Base-by-base conservation (phyloP, 2,329 filamentous ascomycete genomes). In the Aspergillus cejpii region DNA sequence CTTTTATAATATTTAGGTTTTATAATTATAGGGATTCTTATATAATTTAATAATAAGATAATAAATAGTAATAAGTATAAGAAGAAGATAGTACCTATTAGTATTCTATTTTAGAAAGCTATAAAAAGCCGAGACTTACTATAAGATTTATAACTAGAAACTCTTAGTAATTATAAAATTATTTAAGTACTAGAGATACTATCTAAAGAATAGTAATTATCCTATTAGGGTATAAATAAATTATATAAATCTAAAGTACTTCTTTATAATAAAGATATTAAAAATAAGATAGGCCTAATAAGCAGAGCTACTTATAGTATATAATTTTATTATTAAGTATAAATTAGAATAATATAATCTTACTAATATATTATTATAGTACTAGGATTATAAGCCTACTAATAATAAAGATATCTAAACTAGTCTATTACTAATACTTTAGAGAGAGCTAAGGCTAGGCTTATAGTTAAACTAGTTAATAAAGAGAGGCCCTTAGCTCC, bases 291-390 rank as follows among this genome's bases (percentile, higher is more conserved):
- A 27, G 24, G 6, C 45, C 3, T 41, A 43, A 10, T 57, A 24
- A 48, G 5, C 24, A 1, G 33, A 48, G 6, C 40, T 47, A 14
- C 33, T 51, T 3, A 33, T 37, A 5, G 1, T 33, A n/a, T 54
- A 50, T 17, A 29, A 53, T n/a, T 57, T 51, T 27, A 42, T 43
- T 10, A 40, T 56, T n/a, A 11, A 24, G 4, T 56, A 56, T 44
- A 17, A 31, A 8, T 41, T 41, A 20, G 44, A 49, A 17, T 47
- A 39, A 23, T 20, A 43, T n/a, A n/a, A n/a, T n/a, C n/a, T n/a
- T n/a, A n/a, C n/a, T n/a, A n/a, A n/a, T n/a, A n/a, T n/a, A n/a
- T n/a, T n/a, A n/a, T n/a, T n/a, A n/a, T n/a, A n/a, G n/a, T n/a
- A n/a, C n/a, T n/a, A n/a, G n/a, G n/a, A n/a, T n/a, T n/a, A n/a